A percentile compares a stretch with the other conserved stretches of the same genome.
Conservation (phyloP, 371 early-diverging fungal species). For the Lichtheimia hyalospora region DNA sequence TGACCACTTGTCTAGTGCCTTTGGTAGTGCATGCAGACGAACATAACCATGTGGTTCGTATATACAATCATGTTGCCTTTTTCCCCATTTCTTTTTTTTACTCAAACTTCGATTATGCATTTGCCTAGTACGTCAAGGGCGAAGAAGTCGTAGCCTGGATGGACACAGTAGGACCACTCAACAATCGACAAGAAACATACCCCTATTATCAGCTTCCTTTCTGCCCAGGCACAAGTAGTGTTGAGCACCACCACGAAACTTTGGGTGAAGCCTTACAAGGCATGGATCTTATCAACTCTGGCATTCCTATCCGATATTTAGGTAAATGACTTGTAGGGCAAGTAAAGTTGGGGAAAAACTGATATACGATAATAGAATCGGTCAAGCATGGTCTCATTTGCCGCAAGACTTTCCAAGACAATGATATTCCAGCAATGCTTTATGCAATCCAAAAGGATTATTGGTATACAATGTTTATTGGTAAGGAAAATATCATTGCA, state of each 20-base stretch:
- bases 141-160: constrained; percentile 71
- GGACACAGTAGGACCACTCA: constrained; percentile 73
- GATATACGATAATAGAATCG: constrained; percentile 14
- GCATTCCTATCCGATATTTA: constrained; percentile 65
- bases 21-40: constrained; percentile 34
- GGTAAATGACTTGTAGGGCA: constrained; percentile 20
- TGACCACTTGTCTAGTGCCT: constrained; percentile 1
- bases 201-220: constrained; percentile 77
- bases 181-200: constrained; percentile 78
- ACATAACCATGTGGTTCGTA: constrained; percentile 48
- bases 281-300: constrained; percentile 73
- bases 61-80: background rate
- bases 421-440: constrained; percentile 55
- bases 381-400: constrained; percentile 43
- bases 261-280: constrained; percentile 83
- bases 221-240: constrained; percentile 59
- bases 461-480: constrained; percentile 76
- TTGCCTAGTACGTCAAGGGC: constrained; percentile 44
- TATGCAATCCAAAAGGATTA: constrained; percentile 70
- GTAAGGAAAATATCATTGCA: constrained; percentile 14
- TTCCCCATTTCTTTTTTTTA: background rate
- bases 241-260: constrained; percentile 76
- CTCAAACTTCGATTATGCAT: background rate
- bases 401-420: constrained; percentile 29
- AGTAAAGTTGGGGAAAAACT: background rate